These are phyloP conservation scores for Rostrohypoxylon terebratum DNA, from an alignment of 495 filamentous ascomycete genomes.

Conservation along the genomic window DNA sequence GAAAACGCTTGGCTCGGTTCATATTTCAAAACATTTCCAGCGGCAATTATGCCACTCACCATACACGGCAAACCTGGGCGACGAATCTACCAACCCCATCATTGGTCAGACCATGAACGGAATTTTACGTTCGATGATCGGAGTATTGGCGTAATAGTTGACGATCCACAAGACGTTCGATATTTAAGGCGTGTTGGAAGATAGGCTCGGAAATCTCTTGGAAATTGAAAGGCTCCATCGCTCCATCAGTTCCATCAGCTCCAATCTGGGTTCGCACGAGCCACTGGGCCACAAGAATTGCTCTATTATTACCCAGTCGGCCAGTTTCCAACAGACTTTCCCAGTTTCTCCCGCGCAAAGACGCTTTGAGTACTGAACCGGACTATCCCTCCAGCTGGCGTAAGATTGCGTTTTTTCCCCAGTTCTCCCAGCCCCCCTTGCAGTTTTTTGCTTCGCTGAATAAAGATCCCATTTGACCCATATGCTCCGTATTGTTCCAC, in stretches of 20 bases:
- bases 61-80: neutral
- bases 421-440: neutral
- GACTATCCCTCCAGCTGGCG: slow-evolving; percentile 2
- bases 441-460: slow-evolving; percentile 5
- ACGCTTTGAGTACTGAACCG: slow-evolving; percentile 10
- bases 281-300: neutral
- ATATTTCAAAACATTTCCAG: slow-evolving; percentile 9
- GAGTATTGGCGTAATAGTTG: neutral
- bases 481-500: no score
- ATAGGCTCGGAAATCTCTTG: neutral
- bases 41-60: slow-evolving; percentile 4
- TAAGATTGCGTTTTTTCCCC: slow-evolving; percentile 1
- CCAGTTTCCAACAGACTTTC: neutral
- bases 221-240: slow-evolving; percentile 4
- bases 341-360: neutral
- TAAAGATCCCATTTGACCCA: neutral
- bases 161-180: slow-evolving; percentile 1
- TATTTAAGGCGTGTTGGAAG: slow-evolving; percentile 6
- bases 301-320: neutral
- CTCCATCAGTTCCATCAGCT: no score
- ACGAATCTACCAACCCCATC: neutral
- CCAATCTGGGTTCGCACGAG: slow-evolving; percentile 11
- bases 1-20: neutral
- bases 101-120: neutral
- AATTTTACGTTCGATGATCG: neutral